Conservation (phyloP, 164 flowering plant genomes). For the Piper longum region DNA sequence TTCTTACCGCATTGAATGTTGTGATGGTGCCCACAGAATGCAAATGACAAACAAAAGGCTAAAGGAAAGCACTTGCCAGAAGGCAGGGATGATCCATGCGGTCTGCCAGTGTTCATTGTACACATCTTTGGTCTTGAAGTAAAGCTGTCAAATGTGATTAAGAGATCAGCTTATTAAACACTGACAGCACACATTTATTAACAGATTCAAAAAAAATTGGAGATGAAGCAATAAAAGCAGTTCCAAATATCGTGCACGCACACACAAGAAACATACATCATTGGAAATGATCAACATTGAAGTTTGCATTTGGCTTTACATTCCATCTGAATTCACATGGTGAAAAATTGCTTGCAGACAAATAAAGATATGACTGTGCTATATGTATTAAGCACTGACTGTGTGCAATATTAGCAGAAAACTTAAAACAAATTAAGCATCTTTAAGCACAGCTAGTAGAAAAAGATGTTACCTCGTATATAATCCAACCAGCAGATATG, state of each 20-base stretch:
- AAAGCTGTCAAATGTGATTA: conserved; percentile 41
- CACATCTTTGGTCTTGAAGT: conserved; percentile 73
- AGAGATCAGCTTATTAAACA: background rate
- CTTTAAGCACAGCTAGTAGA: background rate
- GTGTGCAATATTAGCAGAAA: background rate
- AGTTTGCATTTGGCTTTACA: too few species aligned
- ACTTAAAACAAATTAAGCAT: background rate
- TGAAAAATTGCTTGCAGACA: too few species aligned
- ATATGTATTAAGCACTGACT: background rate
- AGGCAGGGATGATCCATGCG: conserved; percentile 98
- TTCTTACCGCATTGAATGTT: conserved; percentile 66
- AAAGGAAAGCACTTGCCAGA: conserved; percentile 93
- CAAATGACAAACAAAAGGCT: conserved; percentile 81
- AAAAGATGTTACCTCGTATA: conserved; percentile 69
- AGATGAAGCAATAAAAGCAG: too few species aligned
- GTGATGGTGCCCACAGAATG: conserved; percentile 97
- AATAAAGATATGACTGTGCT: too few species aligned
- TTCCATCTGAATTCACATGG: too few species aligned
- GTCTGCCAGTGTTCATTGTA: conserved; percentile 91
- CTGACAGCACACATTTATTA: background rate
- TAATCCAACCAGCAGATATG: conserved; percentile 89
- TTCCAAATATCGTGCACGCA: too few species aligned
- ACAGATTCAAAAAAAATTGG: too few species aligned
- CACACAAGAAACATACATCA: too few species aligned
- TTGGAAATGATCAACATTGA: too few species aligned